phyloP scores from a whole-genome alignment of 140 eudicot species.

The Cichorium intybus region DNA sequence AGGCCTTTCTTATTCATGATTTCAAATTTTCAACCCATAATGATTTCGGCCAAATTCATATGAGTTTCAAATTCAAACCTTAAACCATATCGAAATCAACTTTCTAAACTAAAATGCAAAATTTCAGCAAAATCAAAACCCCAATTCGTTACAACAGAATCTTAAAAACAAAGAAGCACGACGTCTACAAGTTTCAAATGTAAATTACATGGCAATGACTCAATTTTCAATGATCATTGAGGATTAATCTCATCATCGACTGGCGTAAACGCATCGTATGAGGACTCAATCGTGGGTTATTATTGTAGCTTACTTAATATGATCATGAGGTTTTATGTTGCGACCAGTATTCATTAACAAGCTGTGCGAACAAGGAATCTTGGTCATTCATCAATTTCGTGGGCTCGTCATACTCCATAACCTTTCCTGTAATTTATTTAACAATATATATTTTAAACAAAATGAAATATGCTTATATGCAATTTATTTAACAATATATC shows the following conservation, averaged over 20 bases:
- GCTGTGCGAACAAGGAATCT: conserved; percentile 14
- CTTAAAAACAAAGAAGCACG: not conserved
- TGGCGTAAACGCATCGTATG: no score
- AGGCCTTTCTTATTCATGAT: no score
- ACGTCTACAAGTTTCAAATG: not conserved
- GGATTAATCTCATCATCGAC: not conserved
- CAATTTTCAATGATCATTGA: no score
- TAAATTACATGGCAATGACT: not conserved
- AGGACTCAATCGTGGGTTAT: no score
- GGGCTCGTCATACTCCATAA: conserved; percentile 44
- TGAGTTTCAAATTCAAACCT: not conserved
- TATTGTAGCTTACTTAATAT: not conserved
- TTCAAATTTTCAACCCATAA: no score
- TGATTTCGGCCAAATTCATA: not conserved
- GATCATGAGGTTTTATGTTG: not conserved
- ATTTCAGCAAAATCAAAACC: not conserved
- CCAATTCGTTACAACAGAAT: not conserved
- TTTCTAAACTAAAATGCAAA: not conserved
- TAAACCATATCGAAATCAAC: no score
- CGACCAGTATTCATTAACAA: conserved; percentile 41
- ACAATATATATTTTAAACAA: no score
- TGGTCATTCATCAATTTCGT: conserved; percentile 32
- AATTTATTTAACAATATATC: no score
- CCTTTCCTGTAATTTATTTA: conserved; percentile 35
- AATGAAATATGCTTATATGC: no score